Evolutionary conservation across 2,329 filamentous ascomycete genomes (phyloP), one percentile per base, ranked within the genome.

Genomic region (Paecilomyces niveus): DNA sequence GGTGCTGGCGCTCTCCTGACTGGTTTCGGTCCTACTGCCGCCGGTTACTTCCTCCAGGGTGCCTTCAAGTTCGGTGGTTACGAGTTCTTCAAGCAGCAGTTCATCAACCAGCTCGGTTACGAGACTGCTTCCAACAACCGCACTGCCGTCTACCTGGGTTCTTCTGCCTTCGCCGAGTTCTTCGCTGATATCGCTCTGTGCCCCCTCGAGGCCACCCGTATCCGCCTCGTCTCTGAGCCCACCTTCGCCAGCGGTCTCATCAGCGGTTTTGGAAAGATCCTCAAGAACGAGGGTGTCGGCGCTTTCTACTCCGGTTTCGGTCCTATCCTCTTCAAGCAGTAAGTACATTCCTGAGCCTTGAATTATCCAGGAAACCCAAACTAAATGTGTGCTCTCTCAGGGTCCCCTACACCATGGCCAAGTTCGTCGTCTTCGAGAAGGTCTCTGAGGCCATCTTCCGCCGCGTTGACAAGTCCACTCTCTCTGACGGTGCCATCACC

Each of bases 21-120:
- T 67, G 90, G 90, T 79, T 84, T 87, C 76, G 91, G 91, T 68
- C 91, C 90, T 71, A 95, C 90, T 73, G 86, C 87, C 67, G 89
- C 90, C 65, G 90, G 90, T 77, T 96, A 96, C 83, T 95, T 95
- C 87, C 87, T 96, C 70, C 90, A 96, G 82, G 90, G 91, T 74
- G 89, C 90, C 70, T 87, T 94, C 84, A 95, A 95, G 82, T 94
- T 94, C 78, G 91, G 91, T 77, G 91, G 91, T 76, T 96, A 96
- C 79, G 91, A 96, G 81, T 88, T 95, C 81, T 95, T 96, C 89
- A 95, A 96, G 88, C 85, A 92, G 82, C 89, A 94, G 80, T 85
- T 81, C 74, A 94, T 95, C 79, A 88, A 90, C 82, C 62, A 82
- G 63, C 78, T 95, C 71, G 91, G 91, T 72, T 86, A 87, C 75